Conservation (phyloP, 129 eudicot genomes). For the Chrysanthemum lavandulifolium region DNA sequence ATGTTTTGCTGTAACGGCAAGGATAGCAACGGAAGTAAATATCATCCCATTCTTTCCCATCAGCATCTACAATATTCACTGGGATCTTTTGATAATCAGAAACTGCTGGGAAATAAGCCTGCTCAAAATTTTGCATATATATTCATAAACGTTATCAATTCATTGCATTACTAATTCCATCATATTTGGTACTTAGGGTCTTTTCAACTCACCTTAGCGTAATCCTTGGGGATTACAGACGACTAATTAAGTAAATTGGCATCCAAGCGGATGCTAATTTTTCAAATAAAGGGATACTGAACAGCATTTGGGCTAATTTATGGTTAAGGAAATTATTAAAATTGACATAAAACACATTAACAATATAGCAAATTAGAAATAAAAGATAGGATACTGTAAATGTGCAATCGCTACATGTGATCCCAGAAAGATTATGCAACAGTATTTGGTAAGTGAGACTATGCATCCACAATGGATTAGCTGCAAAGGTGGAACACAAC, state of each 20-base stretch:
- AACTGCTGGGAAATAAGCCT: conserved; percentile 9
- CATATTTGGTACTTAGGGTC: too few relatives aligned
- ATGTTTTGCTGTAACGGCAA: too few relatives aligned
- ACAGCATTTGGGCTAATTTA: conserved; percentile 34
- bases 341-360: neutral
- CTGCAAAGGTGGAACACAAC: conserved; percentile 33
- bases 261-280: conserved; percentile 43
- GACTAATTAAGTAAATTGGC: conserved; percentile 36
- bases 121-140: too few relatives aligned
- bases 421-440: conserved; percentile 54
- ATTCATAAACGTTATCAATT: too few relatives aligned
- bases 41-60: too few relatives aligned
- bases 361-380: too few relatives aligned
- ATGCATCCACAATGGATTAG: conserved; percentile 61
- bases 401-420: conserved; percentile 48
- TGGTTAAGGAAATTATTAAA: conserved; percentile 34
- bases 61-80: too few relatives aligned
- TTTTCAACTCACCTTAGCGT: too few relatives aligned
- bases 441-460: conserved; percentile 48
- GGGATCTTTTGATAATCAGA: too few relatives aligned
- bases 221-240: conserved; percentile 11
- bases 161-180: too few relatives aligned
- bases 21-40: too few relatives aligned
- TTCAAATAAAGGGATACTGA: conserved; percentile 43
- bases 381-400: conserved; percentile 14